Evolutionary conservation across 2,329 filamentous ascomycete species (phyloP), one percentile per base, ranked within the genome.

Genomic region (Graphium sp.): DNA sequence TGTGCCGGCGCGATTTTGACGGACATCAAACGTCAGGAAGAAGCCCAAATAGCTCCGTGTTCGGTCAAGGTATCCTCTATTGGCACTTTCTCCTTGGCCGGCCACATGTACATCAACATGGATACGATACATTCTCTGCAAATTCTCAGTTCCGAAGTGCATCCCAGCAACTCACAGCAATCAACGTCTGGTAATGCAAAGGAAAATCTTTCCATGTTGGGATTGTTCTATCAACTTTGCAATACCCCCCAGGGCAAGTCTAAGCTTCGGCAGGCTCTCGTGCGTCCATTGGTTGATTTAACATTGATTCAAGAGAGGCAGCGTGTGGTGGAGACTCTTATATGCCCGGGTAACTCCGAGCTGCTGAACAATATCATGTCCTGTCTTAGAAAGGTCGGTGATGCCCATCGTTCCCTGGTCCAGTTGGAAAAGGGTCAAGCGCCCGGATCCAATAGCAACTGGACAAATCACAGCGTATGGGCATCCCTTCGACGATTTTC

Each of bases 1-100:
- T 95, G 89, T 50, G 79, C 77, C 16, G 83, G 85, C n/a, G 85
- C 85, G 16, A 55, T 95, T 3, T 53, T 95, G n/a, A 65, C 67
- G 5, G 81, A 91, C 37, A 50, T 94, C 15, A 71, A 82, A 40
- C 71, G 81, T 29, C 65, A 72, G 39, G 64, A 64, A 15, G 32
- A 35, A 10, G 16, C 24, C 4, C 12, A 24, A 1, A 15, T 30
- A 6, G 26, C 21, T 6, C 28, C 10, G 6, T 8, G 27, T 15
- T 22, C 16, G 23, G 79, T 79, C 38, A 61, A 58, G 6, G 58
- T 92, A 16, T 58, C 51, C 15, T 62, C 58, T 1, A 50, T 94
- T 8, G 66, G 79, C 41, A 85, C 82, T 69, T 84, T 91, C 48
- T 75, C 65, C 18, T 55, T 93, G 15, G 49, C 52, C 21, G 46